A percentile compares a stretch with the other conserved stretches of the same genome.
These are phyloP conservation scores for Garcia nutans DNA, from an alignment of 345 rosid genomes.

Conservation along the genomic window DNA sequence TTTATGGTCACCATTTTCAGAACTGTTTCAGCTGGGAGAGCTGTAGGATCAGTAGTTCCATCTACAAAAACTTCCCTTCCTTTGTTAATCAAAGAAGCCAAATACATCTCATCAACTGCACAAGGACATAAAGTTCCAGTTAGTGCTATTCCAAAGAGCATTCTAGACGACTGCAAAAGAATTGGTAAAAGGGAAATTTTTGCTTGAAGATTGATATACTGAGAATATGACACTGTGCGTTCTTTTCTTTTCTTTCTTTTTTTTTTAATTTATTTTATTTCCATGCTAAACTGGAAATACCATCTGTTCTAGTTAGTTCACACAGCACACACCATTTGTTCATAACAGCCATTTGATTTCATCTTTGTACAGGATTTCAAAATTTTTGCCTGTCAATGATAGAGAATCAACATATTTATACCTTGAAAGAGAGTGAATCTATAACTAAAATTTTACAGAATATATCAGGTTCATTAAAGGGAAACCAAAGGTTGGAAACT, in stretches of 20 bases:
- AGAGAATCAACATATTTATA: not conserved
- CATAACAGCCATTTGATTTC: no score
- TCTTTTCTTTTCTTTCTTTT: not conserved
- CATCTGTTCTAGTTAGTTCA: not conserved
- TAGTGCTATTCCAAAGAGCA: not conserved
- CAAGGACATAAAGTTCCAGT: conserved; percentile 12
- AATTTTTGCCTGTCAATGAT: not conserved
- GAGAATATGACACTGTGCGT: not conserved
- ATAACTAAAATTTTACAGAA: not conserved
- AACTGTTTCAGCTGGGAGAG: conserved; percentile 61
- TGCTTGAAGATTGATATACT: not conserved
- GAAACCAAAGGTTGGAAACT: not conserved
- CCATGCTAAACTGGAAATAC: no score
- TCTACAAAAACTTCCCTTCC: conserved; percentile 45
- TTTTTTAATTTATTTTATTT: not conserved
- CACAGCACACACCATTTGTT: not conserved
- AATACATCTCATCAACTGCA: conserved; percentile 72
- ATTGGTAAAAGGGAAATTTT: not conserved
- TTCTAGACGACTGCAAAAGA: not conserved
- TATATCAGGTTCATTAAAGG: not conserved
- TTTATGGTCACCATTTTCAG: conserved; percentile 57
- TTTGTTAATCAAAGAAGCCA: conserved; percentile 69
- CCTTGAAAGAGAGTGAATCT: not conserved
- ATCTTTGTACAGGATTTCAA: no score
- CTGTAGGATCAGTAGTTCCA: conserved; percentile 61